These are phyloP conservation scores for Mucor piriformis DNA, from an alignment of 371 early-diverging fungal genomes.

Conservation along the genomic window DNA sequence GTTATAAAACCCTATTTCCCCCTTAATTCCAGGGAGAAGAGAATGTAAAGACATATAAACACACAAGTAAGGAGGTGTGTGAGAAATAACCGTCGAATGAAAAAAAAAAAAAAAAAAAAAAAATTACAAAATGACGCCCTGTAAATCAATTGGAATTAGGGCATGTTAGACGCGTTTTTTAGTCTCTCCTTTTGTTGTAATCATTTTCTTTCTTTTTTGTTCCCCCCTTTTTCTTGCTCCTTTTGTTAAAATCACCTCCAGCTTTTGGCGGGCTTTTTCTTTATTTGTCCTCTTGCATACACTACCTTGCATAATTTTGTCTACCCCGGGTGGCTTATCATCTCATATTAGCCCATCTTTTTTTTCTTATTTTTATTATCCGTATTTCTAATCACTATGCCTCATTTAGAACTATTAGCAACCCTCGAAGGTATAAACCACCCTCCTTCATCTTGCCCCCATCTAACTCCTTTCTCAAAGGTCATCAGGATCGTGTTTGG, in stretches of 20 bases:
- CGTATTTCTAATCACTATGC: constrained; percentile 23
- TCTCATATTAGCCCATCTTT: not conserved
- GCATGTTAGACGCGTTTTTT: too few relatives aligned
- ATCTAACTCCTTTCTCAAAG: constrained; percentile 34
- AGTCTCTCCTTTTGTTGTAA: too few relatives aligned
- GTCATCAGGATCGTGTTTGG: constrained; percentile 93
- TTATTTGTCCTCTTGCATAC: not conserved
- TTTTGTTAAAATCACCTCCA: not conserved
- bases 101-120: too few relatives aligned
- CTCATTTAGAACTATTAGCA: constrained; percentile 45
- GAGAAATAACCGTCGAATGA: constrained; percentile 12
- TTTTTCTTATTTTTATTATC: not conserved
- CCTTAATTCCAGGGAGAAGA: constrained; percentile 16
- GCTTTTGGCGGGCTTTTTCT: not conserved
- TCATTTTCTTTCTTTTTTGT: not conserved
- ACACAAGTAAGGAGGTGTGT: constrained; percentile 23
- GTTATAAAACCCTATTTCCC: not conserved
- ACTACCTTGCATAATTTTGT: not conserved
- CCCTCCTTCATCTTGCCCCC: not conserved
- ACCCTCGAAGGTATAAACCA: constrained; percentile 41
- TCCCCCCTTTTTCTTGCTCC: not conserved
- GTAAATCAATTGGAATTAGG: too few relatives aligned
- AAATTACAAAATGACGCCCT: too few relatives aligned
- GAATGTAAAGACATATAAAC: constrained; percentile 15
- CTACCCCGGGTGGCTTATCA: constrained; percentile 24